Percentiles rank a stretch among this genome's conserved stretches.
phyloP scores from a whole-genome alignment of 352 stramenopile genomes.

The Pythium insidiosum region DNA sequence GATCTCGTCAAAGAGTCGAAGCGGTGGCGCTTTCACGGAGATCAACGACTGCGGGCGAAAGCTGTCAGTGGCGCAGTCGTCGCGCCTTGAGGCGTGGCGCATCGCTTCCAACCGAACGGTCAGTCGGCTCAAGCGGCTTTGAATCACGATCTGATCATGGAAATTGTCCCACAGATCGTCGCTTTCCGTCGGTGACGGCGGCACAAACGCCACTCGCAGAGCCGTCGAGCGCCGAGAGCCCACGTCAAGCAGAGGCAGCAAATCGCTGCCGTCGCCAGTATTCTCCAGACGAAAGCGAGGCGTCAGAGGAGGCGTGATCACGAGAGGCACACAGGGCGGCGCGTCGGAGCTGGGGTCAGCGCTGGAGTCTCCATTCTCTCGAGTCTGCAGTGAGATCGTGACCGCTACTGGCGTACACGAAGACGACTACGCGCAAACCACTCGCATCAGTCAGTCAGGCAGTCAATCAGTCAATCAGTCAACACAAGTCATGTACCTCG shows the following conservation, averaged over 20 bases:
- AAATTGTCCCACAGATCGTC: constrained; percentile 56
- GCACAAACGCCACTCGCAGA: constrained; percentile 27
- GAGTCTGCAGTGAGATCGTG: too few relatives aligned
- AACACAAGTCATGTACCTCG: too few relatives aligned
- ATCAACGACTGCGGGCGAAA: constrained; percentile 22
- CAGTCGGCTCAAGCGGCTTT: constrained; percentile 46
- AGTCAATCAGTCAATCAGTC: too few relatives aligned
- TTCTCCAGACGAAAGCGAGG: constrained; percentile 22
- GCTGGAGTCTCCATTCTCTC: too few relatives aligned
- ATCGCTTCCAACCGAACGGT: constrained; percentile 28
- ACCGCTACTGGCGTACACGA: too few relatives aligned
- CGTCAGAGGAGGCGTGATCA: constrained; percentile 43
- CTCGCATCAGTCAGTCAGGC: too few relatives aligned
- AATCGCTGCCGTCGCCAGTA: neutral
- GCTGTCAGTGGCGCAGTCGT: constrained; percentile 1
- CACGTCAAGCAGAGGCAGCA: constrained; percentile 20
- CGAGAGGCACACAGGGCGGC: constrained; percentile 40
- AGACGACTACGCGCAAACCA: too few relatives aligned
- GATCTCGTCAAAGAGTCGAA: constrained; percentile 53
- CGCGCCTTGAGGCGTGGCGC: constrained; percentile 3
- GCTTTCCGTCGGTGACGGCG: constrained; percentile 14
- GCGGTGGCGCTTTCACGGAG: constrained; percentile 29
- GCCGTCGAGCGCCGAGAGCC: neutral
- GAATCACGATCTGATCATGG: constrained; percentile 54
- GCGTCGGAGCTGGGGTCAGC: too few relatives aligned